Evolutionary conservation across 2,329 filamentous ascomycete species (phyloP).

Genomic region (Xylariaceae sp.): DNA sequence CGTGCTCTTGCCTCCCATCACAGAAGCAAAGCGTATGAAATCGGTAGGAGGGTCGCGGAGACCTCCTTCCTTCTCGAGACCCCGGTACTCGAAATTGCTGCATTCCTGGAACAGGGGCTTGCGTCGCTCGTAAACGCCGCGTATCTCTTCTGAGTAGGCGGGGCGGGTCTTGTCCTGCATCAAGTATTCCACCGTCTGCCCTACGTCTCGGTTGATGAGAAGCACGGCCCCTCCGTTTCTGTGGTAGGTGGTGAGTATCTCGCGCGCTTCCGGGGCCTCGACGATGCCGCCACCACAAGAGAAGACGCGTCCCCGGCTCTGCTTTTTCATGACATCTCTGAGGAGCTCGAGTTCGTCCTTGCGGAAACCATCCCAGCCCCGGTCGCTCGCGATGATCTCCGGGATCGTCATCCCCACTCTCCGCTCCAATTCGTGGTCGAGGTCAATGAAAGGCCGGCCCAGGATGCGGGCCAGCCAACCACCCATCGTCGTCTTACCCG

Average conservation of each 20-base stretch:
- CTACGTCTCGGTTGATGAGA: constrained; percentile 79
- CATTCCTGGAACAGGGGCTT: constrained; percentile 88
- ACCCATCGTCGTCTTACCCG: constrained; percentile 91
- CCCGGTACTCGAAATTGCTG: constrained; percentile 92
- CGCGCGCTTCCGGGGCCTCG: constrained; percentile 71
- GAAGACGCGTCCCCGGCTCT: constrained; percentile 70
- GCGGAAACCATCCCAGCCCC: constrained; percentile 85
- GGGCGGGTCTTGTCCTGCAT: constrained; percentile 83
- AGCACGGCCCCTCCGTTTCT: constrained; percentile 75
- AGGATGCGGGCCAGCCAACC: constrained; percentile 74
- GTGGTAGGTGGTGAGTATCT: constrained; percentile 66
- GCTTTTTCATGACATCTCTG: constrained; percentile 64
- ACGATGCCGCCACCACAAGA: constrained; percentile 93
- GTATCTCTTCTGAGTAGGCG: constrained; percentile 88
- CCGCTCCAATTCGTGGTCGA: constrained; percentile 80
- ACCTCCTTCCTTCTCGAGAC: constrained; percentile 36
- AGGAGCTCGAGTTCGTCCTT: constrained; percentile 70
- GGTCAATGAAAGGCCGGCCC: constrained; percentile 70
- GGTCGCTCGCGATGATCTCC: constrained; percentile 62
- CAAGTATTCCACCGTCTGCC: constrained; percentile 81
- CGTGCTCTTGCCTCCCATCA: constrained; percentile 56
- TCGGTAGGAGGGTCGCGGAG: constrained; percentile 50
- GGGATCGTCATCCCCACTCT: constrained; percentile 70
- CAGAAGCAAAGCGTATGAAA: constrained; percentile 64
- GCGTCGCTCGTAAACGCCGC: constrained; percentile 79